Evolutionary conservation across 768 basidiomycete genomes (phyloP).

Genomic region (Gloeopeniophorella convolvens): DNA sequence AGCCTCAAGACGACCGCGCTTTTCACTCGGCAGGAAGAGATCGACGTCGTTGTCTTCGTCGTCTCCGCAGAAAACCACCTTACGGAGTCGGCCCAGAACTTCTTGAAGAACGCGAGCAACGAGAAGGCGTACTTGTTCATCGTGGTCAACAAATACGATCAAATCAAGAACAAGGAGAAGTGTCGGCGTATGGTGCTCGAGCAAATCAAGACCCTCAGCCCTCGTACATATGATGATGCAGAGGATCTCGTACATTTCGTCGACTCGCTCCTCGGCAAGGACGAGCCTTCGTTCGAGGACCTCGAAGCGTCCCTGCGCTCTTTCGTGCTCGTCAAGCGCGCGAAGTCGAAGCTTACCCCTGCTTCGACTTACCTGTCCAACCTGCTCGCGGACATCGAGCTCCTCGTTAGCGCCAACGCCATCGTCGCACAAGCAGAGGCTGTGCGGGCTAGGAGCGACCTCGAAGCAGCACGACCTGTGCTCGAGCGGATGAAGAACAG

Average conservation of each 20-base stretch:
- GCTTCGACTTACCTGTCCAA: constrained; percentile 87
- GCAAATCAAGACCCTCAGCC: constrained; percentile 89
- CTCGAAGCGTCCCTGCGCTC: constrained; percentile 87
- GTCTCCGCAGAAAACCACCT: constrained; percentile 99
- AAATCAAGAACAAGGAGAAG: constrained; percentile 91
- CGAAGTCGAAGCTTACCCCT: constrained; percentile 94
- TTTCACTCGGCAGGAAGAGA: constrained; percentile 94
- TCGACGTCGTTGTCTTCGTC: constrained; percentile 97
- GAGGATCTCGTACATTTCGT: constrained; percentile 97
- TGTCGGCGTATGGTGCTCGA: constrained; percentile 85
- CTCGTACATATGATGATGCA: constrained; percentile 86
- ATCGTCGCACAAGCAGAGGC: constrained; percentile 80
- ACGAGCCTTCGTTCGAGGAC: constrained; percentile 72
- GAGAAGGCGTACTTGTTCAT: constrained; percentile 99
- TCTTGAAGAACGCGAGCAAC: constrained; percentile 85
- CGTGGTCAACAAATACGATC: constrained; percentile 97
- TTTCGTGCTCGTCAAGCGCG: constrained; percentile 92
- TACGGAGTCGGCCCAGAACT: constrained; percentile 91
- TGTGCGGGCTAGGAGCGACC: constrained; percentile 60
- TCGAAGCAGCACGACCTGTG: constrained; percentile 66
- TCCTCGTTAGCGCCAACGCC: constrained; percentile 80
- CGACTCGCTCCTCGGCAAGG: constrained; percentile 74
- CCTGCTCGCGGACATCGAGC: constrained; percentile 83
- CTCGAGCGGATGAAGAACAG: constrained; percentile 81
- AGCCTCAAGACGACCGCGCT: constrained; percentile 90